Conservation (phyloP, 495 filamentous ascomycete species). For the Penicillium pancosmium region DNA sequence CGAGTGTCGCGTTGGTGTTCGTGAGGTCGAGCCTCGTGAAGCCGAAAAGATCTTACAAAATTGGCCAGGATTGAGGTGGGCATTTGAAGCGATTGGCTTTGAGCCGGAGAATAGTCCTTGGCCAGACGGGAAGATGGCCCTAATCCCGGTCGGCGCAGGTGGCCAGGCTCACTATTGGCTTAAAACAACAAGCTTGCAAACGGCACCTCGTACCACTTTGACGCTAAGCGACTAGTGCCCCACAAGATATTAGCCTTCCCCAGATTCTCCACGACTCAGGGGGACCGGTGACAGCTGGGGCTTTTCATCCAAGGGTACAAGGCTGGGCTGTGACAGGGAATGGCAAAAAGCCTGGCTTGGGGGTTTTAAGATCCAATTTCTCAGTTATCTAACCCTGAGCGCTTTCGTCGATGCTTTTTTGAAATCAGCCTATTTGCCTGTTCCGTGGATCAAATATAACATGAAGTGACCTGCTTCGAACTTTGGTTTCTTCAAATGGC, state of each 20-base stretch:
- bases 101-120: not conserved
- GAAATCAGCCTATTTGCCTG: not conserved
- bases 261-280: conserved; percentile 5
- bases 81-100: conserved; percentile 5
- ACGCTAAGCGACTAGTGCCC: not conserved
- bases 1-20: not conserved
- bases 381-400: not conserved
- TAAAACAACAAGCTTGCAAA: not conserved
- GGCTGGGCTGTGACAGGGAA: not conserved
- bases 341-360: not conserved
- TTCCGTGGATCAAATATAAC: not conserved
- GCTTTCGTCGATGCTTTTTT: not conserved
- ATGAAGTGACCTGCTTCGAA: too few relatives aligned
- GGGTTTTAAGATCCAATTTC: not conserved
- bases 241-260: not conserved
- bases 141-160: not conserved
- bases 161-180: not conserved
- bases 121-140: not conserved
- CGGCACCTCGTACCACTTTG: not conserved
- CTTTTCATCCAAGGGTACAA: not conserved
- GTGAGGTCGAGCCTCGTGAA: not conserved
- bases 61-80: not conserved
- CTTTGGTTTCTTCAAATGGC: too few relatives aligned
- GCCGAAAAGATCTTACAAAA: not conserved
- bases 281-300: not conserved